Evolutionary conservation across 139 green algal genomes (phyloP), one percentile per base, ranked within the genome.

Genomic region (Chlorella vulgaris): DNA sequence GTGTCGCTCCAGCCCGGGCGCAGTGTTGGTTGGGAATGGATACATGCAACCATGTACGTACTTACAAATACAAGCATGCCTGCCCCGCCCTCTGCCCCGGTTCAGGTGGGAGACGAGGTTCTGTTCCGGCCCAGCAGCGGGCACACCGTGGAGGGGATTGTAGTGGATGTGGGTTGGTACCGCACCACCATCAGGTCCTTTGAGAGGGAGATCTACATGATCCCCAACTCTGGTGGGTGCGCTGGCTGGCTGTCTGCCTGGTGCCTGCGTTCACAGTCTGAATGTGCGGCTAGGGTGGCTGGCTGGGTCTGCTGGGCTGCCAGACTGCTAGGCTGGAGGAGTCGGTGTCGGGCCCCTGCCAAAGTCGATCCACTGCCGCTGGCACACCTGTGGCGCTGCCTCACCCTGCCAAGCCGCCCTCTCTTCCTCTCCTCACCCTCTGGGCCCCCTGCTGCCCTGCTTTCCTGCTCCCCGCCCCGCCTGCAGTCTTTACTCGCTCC

Each of bases 121-220:
- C 81, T 91, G 43, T 96, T 97, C 83, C 86, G 85, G 31, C 90
- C 92, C 33, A 81, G 76, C 63, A 92, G 76, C 55, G 88, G 83
- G 15, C 85, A 91, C 68, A 69, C 83, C 18, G 90, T 98, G 42
- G 94, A 98, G 84, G 94, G 94, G 78, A 95, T 97, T 65, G 94
- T 98, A 65, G 53, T 96, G 28, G 94, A 98, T 73, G 93, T 98
- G 18, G 94, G 94, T 8, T 98, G 94, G 94, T 97, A 97, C 89
- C 85, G 93, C 47, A 97, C 93, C 36, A 92, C 86, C 76, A 94
- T 95, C 77, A 85, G 93, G 31, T 94, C 89, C 31, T 97, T 97
- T 84, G 93, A 96, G 89, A 86, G 93, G 8, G 91, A 94, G 71
- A 88, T 93, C 73, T 93, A 84, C 84, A 86, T 66, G 65, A 92